Evolutionary conservation across 2,329 filamentous ascomycete species (phyloP), one percentile per base, ranked within the genome.

Genomic region (Microascus cirrosus): DNA sequence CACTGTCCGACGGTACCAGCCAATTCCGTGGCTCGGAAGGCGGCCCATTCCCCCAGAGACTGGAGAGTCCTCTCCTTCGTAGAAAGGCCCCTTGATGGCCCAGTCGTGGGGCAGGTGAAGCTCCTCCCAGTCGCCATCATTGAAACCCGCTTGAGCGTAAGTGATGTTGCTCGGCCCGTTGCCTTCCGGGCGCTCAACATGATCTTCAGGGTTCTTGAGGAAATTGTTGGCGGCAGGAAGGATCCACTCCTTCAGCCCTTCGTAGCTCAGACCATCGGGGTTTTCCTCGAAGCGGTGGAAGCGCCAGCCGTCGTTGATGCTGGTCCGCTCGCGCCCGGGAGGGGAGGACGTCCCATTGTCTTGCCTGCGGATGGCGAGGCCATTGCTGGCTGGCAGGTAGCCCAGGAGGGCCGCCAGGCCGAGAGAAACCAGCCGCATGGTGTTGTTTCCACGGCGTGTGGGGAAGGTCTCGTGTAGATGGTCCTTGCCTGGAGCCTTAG

Each of bases 21-120:
- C 78, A 1, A 82, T 72, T 2, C 79, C 79, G n/a, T 80, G 72
- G 24, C 73, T 69, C 0, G 79, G 79, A 36, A 82, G 63, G 1
- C 74, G 68, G 15, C 70, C 70, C 67, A 74, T 73, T 8, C 68
- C 71, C 1, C 74, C 73, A 10, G 64, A 63, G 1, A 76, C 67
- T 3, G 69, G 65, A 2, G 68, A 64, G 5, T 68, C 62, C 10
- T 68, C 63, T 5, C 62, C 67, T 2, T 65, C 65, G 57, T 68
- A 69, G 59, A 79, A 79, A 0, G 75, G 74, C 0, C 75, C 75
- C 12, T 69, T 68, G 61, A 78, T 73, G 28, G 76, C 75, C 76
- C 75, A 79, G 62, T 79, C 76, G 61, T 79, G 76, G 0, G 76
- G 76, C 8, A 79, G 64, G 11, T 67, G 65, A 15, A 78, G 63